Evolutionary conservation across 768 basidiomycete genomes (phyloP).

Genomic region (Amanita jacksonii): DNA sequence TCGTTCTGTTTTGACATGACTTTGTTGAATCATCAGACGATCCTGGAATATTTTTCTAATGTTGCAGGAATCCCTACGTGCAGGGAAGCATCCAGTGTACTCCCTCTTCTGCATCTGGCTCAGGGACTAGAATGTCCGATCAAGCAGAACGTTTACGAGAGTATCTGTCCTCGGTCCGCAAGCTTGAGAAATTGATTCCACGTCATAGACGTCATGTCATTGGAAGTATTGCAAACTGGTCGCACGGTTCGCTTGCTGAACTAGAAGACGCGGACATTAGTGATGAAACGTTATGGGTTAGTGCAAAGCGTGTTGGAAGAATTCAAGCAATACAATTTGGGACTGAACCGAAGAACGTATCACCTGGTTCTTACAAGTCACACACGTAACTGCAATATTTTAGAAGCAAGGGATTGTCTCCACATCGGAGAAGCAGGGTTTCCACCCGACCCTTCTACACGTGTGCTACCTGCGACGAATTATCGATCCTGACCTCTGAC

Average conservation of each 20-base stretch:
- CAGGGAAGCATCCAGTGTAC: slow-evolving; percentile 28
- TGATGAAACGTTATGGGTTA: slow-evolving; percentile 36
- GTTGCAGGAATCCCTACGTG: slow-evolving; percentile 24
- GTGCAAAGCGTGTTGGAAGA: slow-evolving; percentile 39
- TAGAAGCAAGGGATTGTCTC: slow-evolving; percentile 43
- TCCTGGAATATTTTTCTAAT: slow-evolving; percentile 20
- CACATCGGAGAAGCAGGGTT: slow-evolving; percentile 52
- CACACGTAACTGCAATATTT: slow-evolving; percentile 58
- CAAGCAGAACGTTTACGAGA: slow-evolving; percentile 50
- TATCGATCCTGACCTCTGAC: slow-evolving; percentile 41
- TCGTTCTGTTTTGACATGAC: not conserved
- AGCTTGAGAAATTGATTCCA: slow-evolving; percentile 36
- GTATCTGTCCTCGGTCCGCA: slow-evolving; percentile 41
- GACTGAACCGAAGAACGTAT: slow-evolving; percentile 54
- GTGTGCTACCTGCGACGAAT: slow-evolving; percentile 45
- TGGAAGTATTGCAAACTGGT: slow-evolving; percentile 41
- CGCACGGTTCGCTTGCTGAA: slow-evolving; percentile 49
- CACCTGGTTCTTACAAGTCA: slow-evolving; percentile 60
- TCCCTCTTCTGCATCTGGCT: slow-evolving; percentile 37
- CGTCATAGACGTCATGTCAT: slow-evolving; percentile 36
- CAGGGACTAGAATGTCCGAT: slow-evolving; percentile 38
- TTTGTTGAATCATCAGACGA: slow-evolving; percentile 10
- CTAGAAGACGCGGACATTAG: slow-evolving; percentile 59
- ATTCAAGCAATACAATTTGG: slow-evolving; percentile 35
- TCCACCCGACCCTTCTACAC: slow-evolving; percentile 45